Evolutionary conservation across 2,329 filamentous ascomycete species (phyloP).

Genomic region (Trichophyton rubrum): DNA sequence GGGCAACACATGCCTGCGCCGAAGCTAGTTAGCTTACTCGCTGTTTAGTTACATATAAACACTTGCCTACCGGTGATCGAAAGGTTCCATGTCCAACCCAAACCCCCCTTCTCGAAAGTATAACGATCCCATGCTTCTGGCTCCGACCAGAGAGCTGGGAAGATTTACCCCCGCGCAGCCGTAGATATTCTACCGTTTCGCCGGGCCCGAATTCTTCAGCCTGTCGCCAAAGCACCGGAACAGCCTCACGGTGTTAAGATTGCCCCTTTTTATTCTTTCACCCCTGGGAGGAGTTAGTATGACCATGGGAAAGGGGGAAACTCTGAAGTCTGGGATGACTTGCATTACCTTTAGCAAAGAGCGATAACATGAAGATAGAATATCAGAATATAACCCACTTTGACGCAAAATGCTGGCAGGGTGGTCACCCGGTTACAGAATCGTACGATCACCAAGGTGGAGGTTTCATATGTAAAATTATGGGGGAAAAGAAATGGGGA

Average conservation of each 20-base stretch:
- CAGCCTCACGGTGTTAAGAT: background rate
- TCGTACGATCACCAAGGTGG: background rate
- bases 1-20: background rate
- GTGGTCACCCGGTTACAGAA: background rate
- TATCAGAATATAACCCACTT: background rate
- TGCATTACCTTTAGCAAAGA: background rate
- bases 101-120: background rate
- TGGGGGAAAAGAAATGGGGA: background rate
- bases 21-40: background rate
- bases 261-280: background rate
- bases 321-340: background rate
- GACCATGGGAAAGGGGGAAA: background rate
- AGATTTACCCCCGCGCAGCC: background rate
- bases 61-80: background rate
- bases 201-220: background rate
- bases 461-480: background rate
- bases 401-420: background rate
- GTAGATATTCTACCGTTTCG: conserved; percentile 1
- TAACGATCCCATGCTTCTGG: background rate
- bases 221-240: background rate
- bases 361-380: background rate
- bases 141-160: background rate
- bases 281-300: background rate
- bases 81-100: background rate
- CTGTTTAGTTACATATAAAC: no score